These are phyloP conservation scores for Forsythia suspensa DNA, from an alignment of 257 asterid genomes.

Conservation along the genomic window DNA sequence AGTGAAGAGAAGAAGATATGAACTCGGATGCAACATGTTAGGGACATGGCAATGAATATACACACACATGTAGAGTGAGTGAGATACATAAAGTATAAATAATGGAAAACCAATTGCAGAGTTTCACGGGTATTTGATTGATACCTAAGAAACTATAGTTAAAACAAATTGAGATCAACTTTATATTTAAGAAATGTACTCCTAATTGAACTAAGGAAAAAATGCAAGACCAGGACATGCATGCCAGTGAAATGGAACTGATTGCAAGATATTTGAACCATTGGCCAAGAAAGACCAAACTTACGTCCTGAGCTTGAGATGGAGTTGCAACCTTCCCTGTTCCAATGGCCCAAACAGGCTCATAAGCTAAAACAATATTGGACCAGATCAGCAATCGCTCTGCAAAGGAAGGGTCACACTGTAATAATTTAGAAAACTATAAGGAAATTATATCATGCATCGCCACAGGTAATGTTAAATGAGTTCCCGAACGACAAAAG, in stretches of 20 bases:
- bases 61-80: not conserved
- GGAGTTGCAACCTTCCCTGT: constrained; percentile 56
- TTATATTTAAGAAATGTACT: not conserved
- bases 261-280: not conserved
- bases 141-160: not conserved
- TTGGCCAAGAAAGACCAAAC: constrained; percentile 17
- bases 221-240: not conserved
- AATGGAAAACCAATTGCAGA: not conserved
- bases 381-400: constrained; percentile 39
- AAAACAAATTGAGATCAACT: not conserved
- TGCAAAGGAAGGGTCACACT: constrained; percentile 17
- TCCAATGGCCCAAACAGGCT: constrained; percentile 59
- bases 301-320: constrained; percentile 50
- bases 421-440: not conserved
- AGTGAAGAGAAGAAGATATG: not conserved
- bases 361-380: constrained; percentile 45
- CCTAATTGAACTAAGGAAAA: not conserved
- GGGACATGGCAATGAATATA: not conserved
- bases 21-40: not conserved
- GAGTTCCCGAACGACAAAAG: not conserved
- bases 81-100: not conserved
- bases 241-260: not conserved
- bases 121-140: not conserved
- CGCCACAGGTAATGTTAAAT: not conserved
- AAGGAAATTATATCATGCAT: not conserved